Conservation (phyloP, 768 basidiomycete genomes). For the Lactarius sp. region DNA sequence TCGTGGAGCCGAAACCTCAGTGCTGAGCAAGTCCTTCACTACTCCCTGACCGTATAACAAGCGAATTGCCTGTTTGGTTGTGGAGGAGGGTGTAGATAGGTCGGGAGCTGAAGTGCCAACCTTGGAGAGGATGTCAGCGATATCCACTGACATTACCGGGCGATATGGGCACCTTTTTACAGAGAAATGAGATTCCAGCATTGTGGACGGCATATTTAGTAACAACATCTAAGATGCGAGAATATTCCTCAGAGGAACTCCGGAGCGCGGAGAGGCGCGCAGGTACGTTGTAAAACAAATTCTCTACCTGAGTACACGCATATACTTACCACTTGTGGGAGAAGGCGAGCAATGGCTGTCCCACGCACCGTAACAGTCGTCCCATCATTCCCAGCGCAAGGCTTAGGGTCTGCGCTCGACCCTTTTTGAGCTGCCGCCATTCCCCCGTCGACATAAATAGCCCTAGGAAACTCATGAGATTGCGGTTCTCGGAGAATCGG, state of each 20-base stretch:
- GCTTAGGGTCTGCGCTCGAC: constrained; percentile 69
- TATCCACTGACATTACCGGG: not conserved
- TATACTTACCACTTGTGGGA: not conserved
- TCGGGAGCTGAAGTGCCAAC: constrained; percentile 71
- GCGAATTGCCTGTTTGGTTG: constrained; percentile 64
- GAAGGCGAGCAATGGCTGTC: not conserved
- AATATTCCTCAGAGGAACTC: constrained; percentile 85
- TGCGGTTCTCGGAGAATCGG: not conserved
- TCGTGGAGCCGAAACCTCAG: constrained; percentile 27
- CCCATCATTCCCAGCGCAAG: constrained; percentile 92
- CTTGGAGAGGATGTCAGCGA: constrained; percentile 36
- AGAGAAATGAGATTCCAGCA: constrained; percentile 77
- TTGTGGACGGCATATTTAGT: constrained; percentile 95
- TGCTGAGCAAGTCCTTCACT: constrained; percentile 65
- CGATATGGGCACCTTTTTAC: constrained; percentile 68
- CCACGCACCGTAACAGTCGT: constrained; percentile 74
- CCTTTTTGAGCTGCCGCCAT: constrained; percentile 69
- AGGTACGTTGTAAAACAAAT: constrained; percentile 92
- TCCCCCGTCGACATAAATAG: constrained; percentile 64
- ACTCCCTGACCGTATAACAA: constrained; percentile 77
- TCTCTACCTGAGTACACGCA: constrained; percentile 64
- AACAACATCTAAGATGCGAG: constrained; percentile 84
- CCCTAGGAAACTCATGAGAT: not conserved
- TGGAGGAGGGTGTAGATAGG: constrained; percentile 73
- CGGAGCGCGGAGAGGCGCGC: constrained; percentile 81